Base-by-base conservation (phyloP, 148 eudicot species). In the Nyssa sinensis region DNA sequence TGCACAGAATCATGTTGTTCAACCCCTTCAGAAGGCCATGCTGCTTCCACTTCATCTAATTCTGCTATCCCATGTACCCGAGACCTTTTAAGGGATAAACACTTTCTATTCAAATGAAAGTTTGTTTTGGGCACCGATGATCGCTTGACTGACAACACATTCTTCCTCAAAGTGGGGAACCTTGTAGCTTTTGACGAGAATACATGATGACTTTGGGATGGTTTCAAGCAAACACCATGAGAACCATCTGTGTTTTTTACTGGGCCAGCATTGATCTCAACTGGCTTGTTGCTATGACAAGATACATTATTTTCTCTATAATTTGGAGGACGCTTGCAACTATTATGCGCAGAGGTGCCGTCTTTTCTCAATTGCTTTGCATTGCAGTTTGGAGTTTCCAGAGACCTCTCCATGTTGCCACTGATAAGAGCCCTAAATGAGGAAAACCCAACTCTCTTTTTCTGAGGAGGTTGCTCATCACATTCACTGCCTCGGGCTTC, bases 361-460 rank as follows among this genome's bases (percentile, higher is more conserved):
- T 77, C 79, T 57, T 75, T 79, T 66, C 73, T 78, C 9, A 79
- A 79, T 32, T 75, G 82, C 69, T 77, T 79, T 14, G 6, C 44
- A 59, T 62, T 69, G 47, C 55, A 27, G 78, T 71, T 76, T 5
- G 74, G 32, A 32, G 35, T 3, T 78, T 64, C 62, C 60, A 28
- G 29, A 63, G 17, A n/a, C 30, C 61, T 79, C 75, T 82, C 70
- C 73, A 35, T 73, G 12, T 71, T 74, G 70, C 44, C 62, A 33
- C 55, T 66, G 21, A 47, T 29, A 71, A 59, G 70, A 70, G 74
- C 70, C 60, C 58, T 71, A 58, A 67, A 62, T 59, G 64, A 69
- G 69, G 80, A 64, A 31, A 81, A 41, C 62, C 67, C 80, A 17
- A 31, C 41, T 47, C 62, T 86, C 62, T 64, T 81, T 47, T 73